These are phyloP conservation scores for Aspergillus wentii DNA, from an alignment of 495 filamentous ascomycete genomes.

Conservation along the genomic window DNA sequence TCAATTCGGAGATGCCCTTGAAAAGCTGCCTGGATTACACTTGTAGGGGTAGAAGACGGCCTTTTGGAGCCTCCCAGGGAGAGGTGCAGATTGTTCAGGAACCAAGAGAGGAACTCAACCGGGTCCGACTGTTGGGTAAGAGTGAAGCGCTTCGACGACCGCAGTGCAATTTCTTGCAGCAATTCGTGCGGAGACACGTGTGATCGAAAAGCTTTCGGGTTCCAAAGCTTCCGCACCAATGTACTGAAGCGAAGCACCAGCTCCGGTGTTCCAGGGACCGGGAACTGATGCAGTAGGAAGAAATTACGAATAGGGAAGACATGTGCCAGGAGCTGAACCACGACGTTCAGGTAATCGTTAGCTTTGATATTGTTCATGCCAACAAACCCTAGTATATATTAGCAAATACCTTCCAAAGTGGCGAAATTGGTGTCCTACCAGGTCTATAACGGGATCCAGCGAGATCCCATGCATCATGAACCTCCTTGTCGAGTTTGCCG, in stretches of 20 bases:
- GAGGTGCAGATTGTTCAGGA: constrained; percentile 90
- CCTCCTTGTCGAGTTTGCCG: constrained; percentile 70
- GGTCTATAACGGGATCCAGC: constrained; percentile 78
- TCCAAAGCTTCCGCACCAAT: constrained; percentile 96
- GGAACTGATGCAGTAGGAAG: constrained; percentile 72
- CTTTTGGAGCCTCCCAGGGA: constrained; percentile 88
- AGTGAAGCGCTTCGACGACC: constrained; percentile 87
- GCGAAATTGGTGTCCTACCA: constrained; percentile 34
- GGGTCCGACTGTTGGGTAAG: constrained; percentile 90
- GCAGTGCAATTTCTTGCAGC: constrained; percentile 86
- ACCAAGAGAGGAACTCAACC: constrained; percentile 95
- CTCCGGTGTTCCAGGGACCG: constrained; percentile 44
- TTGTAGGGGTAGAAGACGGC: constrained; percentile 57
- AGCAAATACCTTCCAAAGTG: constrained; percentile 1
- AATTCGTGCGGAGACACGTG: constrained; percentile 98
- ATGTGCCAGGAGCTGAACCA: constrained; percentile 90
- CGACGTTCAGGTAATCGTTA: constrained; percentile 97
- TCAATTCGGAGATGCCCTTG: constrained; percentile 90
- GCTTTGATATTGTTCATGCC: constrained; percentile 99
- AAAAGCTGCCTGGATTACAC: constrained; percentile 85
- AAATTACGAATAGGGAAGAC: constrained; percentile 87
- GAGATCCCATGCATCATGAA: constrained; percentile 71
- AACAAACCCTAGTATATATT: constrained; percentile 63
- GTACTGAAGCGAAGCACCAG: constrained; percentile 77
- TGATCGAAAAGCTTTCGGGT: constrained; percentile 90